Evolutionary conservation across 23 red algal species (phyloP).

Genomic region (Cyanidium caldarium): DNA sequence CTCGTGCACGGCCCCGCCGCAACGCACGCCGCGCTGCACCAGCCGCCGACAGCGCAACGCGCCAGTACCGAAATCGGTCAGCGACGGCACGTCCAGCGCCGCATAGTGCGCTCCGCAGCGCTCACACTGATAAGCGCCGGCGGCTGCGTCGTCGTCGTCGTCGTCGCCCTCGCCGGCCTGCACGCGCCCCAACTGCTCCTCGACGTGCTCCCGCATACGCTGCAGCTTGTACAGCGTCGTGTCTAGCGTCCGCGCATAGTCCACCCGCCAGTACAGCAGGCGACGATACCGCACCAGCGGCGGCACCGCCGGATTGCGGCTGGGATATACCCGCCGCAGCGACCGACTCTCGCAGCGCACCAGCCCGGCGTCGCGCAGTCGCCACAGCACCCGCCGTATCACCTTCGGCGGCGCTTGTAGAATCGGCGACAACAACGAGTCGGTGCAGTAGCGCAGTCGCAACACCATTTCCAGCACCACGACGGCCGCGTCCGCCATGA

Average conservation of each 20-base stretch:
- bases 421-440: not conserved
- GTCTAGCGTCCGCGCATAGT: not conserved
- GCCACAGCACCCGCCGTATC: not conserved
- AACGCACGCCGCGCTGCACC: not conserved
- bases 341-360: not conserved
- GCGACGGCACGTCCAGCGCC: not conserved
- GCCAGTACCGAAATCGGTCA: not conserved
- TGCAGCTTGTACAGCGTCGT: not conserved
- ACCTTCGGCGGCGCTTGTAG: not conserved
- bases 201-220: not conserved
- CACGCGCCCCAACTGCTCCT: not conserved
- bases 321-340: not conserved
- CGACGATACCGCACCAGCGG: not conserved
- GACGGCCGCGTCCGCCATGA: not conserved
- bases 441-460: not conserved
- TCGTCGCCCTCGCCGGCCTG: not conserved
- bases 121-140: not conserved
- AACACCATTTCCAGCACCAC: not conserved
- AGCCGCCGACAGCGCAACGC: not conserved
- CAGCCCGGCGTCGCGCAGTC: not conserved
- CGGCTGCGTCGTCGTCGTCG: not conserved
- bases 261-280: not conserved
- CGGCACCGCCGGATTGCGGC: not conserved
- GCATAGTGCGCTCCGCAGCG: not conserved
- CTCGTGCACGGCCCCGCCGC: not conserved